A percentile compares a stretch with the other conserved stretches of the same genome.
phyloP scores from a whole-genome alignment of 2,329 filamentous ascomycete genomes.

The Phaeosphaeria sp. region DNA sequence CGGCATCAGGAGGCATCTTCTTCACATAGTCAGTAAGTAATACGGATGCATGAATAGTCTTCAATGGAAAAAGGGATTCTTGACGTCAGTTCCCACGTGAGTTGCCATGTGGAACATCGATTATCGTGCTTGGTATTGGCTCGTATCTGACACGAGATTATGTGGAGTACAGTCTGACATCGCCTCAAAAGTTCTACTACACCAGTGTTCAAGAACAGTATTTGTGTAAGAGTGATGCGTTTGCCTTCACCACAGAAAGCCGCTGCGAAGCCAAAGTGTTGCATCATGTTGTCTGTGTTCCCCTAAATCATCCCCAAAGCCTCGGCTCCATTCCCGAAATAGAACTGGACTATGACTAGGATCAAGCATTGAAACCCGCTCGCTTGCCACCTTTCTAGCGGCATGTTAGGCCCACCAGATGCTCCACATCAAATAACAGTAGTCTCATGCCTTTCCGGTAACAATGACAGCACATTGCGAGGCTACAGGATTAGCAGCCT shows the following conservation, averaged over 20 bases:
- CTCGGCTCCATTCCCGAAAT: neutral
- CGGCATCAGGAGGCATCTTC: neutral
- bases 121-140: conserved; percentile 11
- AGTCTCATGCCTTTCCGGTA: conserved; percentile 1
- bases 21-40: neutral
- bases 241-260: neutral
- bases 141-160: conserved; percentile 5
- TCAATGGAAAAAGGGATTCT: neutral
- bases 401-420: neutral
- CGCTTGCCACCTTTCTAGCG: conserved; percentile 1
- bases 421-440: neutral
- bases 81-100: neutral
- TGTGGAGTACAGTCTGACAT: neutral
- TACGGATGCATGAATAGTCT: neutral
- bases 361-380: too few relatives aligned
- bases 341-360: neutral
- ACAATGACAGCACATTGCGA: neutral
- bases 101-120: neutral
- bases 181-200: neutral
- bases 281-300: neutral
- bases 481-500: neutral
- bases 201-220: neutral
- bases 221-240: neutral
- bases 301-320: neutral
- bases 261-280: neutral